Percentiles rank a stretch among this genome's conserved stretches.
Conservation (phyloP, 306 rosid species). For the Vachellia collinsii region DNA sequence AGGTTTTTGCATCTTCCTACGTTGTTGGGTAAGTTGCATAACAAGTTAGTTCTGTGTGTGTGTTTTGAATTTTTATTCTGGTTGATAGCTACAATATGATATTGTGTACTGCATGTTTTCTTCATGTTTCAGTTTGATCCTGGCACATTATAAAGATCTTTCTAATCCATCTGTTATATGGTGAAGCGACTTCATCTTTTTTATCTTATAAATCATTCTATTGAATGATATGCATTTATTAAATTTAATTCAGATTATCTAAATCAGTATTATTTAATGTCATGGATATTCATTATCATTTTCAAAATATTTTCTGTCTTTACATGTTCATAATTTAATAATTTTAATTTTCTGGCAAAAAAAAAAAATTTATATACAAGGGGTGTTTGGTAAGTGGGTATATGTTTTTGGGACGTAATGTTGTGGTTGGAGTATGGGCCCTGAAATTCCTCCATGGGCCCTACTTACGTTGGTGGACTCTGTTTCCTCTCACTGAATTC, state of each 20-base stretch:
- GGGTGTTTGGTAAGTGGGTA: neutral
- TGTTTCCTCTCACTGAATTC: slow-evolving; percentile 8
- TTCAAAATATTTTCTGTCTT: too few relatives aligned
- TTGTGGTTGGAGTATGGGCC: neutral
- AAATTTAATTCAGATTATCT: too few relatives aligned
- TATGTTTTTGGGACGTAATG: neutral
- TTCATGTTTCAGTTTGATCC: neutral
- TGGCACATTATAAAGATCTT: neutral
- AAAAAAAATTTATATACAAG: too few relatives aligned
- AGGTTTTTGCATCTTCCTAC: neutral
- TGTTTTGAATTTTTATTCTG: neutral
- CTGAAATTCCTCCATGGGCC: neutral
- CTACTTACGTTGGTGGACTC: slow-evolving; percentile 9
- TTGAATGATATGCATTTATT: too few relatives aligned
- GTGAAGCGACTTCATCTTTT: neutral
- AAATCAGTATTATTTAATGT: too few relatives aligned
- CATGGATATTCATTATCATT: too few relatives aligned
- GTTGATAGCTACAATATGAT: neutral
- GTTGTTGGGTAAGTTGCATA: slow-evolving; percentile 20
- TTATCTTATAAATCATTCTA: neutral
- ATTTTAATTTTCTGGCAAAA: too few relatives aligned
- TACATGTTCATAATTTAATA: too few relatives aligned
- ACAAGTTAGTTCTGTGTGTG: neutral
- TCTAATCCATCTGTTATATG: neutral
- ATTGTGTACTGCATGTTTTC: neutral